A percentile compares a stretch with the other conserved stretches of the same genome.
Conservation (phyloP, 2,329 filamentous ascomycete species). For the Cryphonectria carpinicola region DNA sequence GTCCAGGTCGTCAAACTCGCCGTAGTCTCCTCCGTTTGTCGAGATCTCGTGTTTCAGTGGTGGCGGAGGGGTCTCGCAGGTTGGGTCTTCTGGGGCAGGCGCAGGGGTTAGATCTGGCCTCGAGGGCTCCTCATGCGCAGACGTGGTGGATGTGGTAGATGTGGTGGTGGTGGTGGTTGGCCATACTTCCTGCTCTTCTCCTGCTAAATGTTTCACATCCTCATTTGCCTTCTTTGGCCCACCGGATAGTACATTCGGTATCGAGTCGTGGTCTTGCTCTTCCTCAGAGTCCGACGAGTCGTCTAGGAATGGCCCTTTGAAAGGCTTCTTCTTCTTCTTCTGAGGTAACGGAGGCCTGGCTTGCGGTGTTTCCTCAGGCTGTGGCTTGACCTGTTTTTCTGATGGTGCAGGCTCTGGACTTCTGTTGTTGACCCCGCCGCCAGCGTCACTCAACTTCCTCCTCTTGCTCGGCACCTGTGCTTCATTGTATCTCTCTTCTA, state of each 20-base stretch:
- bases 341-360: constrained; percentile 30
- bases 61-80: constrained; percentile 9
- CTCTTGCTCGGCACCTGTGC: constrained; percentile 43
- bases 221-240: background rate
- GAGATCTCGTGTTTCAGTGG: constrained; percentile 26
- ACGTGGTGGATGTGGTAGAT: background rate
- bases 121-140: constrained; percentile 22
- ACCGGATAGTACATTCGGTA: background rate
- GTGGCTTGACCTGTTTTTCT: constrained; percentile 26
- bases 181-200: constrained; percentile 26
- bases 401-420: constrained; percentile 22
- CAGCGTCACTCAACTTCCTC: constrained; percentile 44
- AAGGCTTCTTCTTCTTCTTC: constrained; percentile 41
- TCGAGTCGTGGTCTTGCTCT: constrained; percentile 39
- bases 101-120: constrained; percentile 28
- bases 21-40: constrained; percentile 40
- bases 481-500: constrained; percentile 45
- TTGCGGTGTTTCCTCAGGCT: constrained; percentile 10
- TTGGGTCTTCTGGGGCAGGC: constrained; percentile 17
- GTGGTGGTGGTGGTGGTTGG: constrained; percentile 12
- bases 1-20: constrained; percentile 51
- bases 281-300: constrained; percentile 69
- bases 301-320: constrained; percentile 68
- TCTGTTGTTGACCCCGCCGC: constrained; percentile 8
- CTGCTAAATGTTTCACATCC: background rate